These are phyloP conservation scores for Cubamyces sp. DNA, from an alignment of 768 basidiomycete genomes.

Conservation along the genomic window DNA sequence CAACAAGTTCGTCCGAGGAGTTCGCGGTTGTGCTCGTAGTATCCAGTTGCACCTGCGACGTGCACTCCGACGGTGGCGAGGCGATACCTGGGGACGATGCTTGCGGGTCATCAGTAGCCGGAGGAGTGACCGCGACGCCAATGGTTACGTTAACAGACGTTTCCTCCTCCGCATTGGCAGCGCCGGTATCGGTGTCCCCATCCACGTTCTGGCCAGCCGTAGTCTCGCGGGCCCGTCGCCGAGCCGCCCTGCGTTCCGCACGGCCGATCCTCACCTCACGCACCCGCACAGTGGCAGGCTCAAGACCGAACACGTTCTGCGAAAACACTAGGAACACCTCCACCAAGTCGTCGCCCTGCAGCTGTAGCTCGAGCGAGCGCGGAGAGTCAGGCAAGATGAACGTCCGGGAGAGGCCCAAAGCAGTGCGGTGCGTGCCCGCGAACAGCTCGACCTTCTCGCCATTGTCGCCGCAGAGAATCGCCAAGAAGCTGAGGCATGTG, in stretches of 20 bases:
- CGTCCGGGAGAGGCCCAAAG: slow-evolving; percentile 87
- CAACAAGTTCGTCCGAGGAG: slow-evolving; percentile 66
- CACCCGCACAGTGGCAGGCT: slow-evolving; percentile 93
- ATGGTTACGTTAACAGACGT: slow-evolving; percentile 61
- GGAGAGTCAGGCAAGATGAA: slow-evolving; percentile 94
- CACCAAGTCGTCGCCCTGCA: slow-evolving; percentile 91
- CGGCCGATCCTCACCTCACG: slow-evolving; percentile 91
- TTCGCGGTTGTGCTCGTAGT: slow-evolving; percentile 40
- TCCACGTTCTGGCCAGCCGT: slow-evolving; percentile 52
- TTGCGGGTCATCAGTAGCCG: slow-evolving; percentile 25
- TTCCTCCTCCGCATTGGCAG: slow-evolving; percentile 44
- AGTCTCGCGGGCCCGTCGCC: slow-evolving; percentile 75
- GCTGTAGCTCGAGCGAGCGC: slow-evolving; percentile 80
- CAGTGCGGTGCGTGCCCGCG: slow-evolving; percentile 89
- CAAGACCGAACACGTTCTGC: slow-evolving; percentile 90
- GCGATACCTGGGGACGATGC: slow-evolving; percentile 24
- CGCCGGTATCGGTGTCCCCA: slow-evolving; percentile 39
- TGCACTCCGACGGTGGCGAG: slow-evolving; percentile 28
- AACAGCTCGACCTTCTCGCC: slow-evolving; percentile 95
- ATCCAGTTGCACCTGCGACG: slow-evolving; percentile 35
- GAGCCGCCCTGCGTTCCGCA: slow-evolving; percentile 82
- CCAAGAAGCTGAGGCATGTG: slow-evolving; percentile 67
- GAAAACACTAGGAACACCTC: slow-evolving; percentile 91
- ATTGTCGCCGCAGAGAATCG: slow-evolving; percentile 89
- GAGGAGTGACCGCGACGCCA: slow-evolving; percentile 55